Base-by-base conservation (phyloP, 2,329 filamentous ascomycete genomes). In the Sporothrix curviconia region DNA sequence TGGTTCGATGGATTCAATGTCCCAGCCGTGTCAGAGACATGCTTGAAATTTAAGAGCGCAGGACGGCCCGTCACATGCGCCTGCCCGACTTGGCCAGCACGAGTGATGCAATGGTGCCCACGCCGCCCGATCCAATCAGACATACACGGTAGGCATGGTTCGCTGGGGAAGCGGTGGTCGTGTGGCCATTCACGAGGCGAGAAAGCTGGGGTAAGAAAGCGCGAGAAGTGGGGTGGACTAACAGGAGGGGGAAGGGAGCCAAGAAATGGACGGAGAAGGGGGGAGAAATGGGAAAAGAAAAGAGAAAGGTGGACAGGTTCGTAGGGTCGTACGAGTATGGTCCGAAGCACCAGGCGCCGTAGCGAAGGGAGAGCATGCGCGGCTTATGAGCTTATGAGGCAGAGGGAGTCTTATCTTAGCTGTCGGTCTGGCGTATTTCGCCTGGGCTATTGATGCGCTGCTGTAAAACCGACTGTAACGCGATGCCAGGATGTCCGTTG, bases 141-240 rank as follows among this genome's bases (percentile, higher is more conserved):
- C 60, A 62, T 32, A 62, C 30, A 9, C 39, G 49, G 58, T 58
- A 60, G 9, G 37, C 24, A 14, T 7, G 28, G 9, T 53, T 3
- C 14, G 67, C 63, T 3, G 64, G 59, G 19, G 40, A 49, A 5
- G 62, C 64, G 51, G 56, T 66, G 49, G 14, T 7, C 11, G n/a
- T 46, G n/a, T 49, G 30, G 46, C 28, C 28, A 32, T 32, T 11
- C 5, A 32, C 6, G 28, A 32, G n/a, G n/a, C n/a, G n/a, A 22
- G 34, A 2, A 12, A 24, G 5, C 22, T 12, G 36, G 36, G 36
- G 1, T 15, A 40, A 17, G n/a, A 25, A 24, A 14, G 9, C 30
- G 43, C 43, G 43, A 47, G 43, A 47, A 32, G 43, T 32, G 43
- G 43, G 43, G 43, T 32, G 25, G 43, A n/a, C 25, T 32, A 32